These are phyloP conservation scores for Candida tammaniensis DNA, from an alignment of 805 yeast genomes.

Conservation along the genomic window DNA sequence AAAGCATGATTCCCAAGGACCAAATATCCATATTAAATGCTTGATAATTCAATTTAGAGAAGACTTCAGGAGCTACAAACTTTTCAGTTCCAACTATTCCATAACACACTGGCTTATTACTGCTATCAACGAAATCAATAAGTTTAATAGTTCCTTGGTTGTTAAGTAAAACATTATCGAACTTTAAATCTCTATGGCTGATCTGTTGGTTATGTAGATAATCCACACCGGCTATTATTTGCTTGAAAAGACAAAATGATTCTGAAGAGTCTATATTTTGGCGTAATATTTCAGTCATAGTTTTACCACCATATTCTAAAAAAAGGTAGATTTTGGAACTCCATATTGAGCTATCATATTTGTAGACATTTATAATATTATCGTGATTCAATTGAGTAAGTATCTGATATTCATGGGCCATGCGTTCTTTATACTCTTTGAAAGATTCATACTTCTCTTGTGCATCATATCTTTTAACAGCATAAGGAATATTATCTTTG, in stretches of 20 bases:
- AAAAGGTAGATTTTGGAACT: constrained; percentile 20
- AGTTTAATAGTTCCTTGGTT: constrained; percentile 33
- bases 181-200: constrained; percentile 52
- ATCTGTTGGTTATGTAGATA: constrained; percentile 36
- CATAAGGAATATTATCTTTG: constrained; percentile 22
- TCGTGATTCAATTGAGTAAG: constrained; percentile 25
- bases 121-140: constrained; percentile 42
- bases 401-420: constrained; percentile 34
- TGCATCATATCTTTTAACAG: constrained; percentile 44
- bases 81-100: constrained; percentile 50
- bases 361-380: constrained; percentile 34
- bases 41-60: constrained; percentile 32
- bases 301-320: constrained; percentile 20
- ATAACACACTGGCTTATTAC: constrained; percentile 16
- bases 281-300: constrained; percentile 15
- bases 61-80: constrained; percentile 50
- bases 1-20: constrained; percentile 47
- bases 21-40: constrained; percentile 46
- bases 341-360: constrained; percentile 18
- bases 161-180: constrained; percentile 43
- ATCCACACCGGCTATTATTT: constrained; percentile 34
- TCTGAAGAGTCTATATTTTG: constrained; percentile 9
- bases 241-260: constrained; percentile 37
- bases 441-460: constrained; percentile 39
- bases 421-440: constrained; percentile 37